phyloP scores from a whole-genome alignment of 1,139 yeast genomes.

The Ogataea hybrid region DNA sequence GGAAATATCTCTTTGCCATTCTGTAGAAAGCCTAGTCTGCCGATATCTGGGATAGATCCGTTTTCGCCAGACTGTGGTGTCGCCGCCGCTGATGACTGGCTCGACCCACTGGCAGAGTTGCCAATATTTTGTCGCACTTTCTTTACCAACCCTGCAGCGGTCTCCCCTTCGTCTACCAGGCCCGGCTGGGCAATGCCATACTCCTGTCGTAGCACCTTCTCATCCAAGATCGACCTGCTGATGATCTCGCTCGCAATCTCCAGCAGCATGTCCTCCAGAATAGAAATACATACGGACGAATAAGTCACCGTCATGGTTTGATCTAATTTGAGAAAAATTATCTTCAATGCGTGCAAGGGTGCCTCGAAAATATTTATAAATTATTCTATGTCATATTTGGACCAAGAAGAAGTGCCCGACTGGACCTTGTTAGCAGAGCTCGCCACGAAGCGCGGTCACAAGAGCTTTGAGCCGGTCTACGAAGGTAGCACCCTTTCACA shows the following conservation, averaged over 20 bases:
- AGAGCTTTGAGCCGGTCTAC: slow-evolving; percentile 69
- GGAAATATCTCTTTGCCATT: slow-evolving; percentile 51
- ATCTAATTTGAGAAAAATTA: slow-evolving; percentile 1
- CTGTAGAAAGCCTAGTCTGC: slow-evolving; percentile 27
- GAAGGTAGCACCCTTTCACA: slow-evolving; percentile 35
- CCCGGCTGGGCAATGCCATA: slow-evolving; percentile 32
- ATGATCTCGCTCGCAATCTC: slow-evolving; percentile 44
- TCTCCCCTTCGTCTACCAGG: slow-evolving; percentile 20
- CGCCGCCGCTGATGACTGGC: slow-evolving; percentile 26
- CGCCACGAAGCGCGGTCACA: slow-evolving; percentile 62
- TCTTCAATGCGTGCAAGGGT: neutral
- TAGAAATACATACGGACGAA: slow-evolving; percentile 29
- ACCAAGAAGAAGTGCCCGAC: slow-evolving; percentile 61
- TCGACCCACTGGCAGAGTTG: slow-evolving; percentile 28
- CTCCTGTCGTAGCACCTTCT: slow-evolving; percentile 34
- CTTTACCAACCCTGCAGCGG: slow-evolving; percentile 10
- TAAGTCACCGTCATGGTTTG: slow-evolving; percentile 22
- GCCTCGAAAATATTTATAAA: neutral
- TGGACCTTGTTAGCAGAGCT: slow-evolving; percentile 48
- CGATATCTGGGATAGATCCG: slow-evolving; percentile 26
- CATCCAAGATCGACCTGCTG: slow-evolving; percentile 39
- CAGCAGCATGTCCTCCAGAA: slow-evolving; percentile 38
- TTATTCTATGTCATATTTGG: neutral
- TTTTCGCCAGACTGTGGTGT: slow-evolving; percentile 22
- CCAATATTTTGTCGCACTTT: slow-evolving; percentile 22